Evolutionary conservation across 345 rosid species (phyloP), one percentile per base, ranked within the genome.

Genomic region (Moricandia moricandioides): DNA sequence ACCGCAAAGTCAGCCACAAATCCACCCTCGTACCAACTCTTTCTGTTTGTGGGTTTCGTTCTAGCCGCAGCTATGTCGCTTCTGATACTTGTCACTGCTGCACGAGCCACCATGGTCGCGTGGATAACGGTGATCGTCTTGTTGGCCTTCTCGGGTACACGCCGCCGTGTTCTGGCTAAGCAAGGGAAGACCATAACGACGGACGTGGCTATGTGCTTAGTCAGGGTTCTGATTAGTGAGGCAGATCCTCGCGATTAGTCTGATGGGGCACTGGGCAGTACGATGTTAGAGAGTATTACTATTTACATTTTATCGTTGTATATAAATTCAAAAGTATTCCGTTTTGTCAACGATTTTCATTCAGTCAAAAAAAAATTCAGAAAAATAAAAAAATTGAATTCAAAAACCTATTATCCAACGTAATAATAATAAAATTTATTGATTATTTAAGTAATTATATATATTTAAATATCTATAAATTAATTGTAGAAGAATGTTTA

Each of bases 41-140:
- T 72, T 60, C 11, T 54, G 0, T 30, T 72, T 1, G 34, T n/a
- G 1, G 65, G 14, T 4, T 66, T 62, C 4, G 18, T 73, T 26
- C 54, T 73, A 0, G 45, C 55, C 0, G 72, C 69, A 9, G 79
- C 43, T 60, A 45, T 73, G 37, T 68, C 79, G 2, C 75, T 68
- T 57, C 1, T 74, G 12, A n/a, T 79, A 12, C 62, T 79, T 8
- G 75, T 79, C 11, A 47, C 76, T 0, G 82, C 79, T 3, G 82
- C 72, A 2, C 76, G 82, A 63, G 82, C 75, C 47, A 74, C 82
- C 14, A 79, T 79, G 72, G 82, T 79, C 6, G 58, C 82, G 4
- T 79, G 82, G 82, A 79, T 79, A 54, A 79, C 79, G 6, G 79
- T 79, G 6, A 74, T 79, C 0, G 82, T 79, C 16, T 13, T 79